Base-by-base conservation (phyloP, 371 early-diverging fungal species). In the Basidiobolus heterosporus region DNA sequence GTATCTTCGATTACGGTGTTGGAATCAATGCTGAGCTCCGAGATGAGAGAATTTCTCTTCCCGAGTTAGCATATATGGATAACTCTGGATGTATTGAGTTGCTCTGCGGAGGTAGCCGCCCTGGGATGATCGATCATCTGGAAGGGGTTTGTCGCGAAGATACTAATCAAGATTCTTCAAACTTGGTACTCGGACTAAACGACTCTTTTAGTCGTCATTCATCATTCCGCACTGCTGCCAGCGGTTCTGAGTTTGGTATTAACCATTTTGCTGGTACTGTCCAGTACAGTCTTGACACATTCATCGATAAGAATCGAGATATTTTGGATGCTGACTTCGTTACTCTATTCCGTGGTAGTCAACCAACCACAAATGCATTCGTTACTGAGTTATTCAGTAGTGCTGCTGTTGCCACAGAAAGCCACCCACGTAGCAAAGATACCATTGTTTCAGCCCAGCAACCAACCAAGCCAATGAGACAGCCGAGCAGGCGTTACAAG, bases 281-380 rank as follows among this genome's bases (percentile, higher is more conserved):
- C 18, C 67, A 64, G 8, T 95, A 95, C 60, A 71, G 74, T 24
- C 70, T 79, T 23, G 65, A 69, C 38, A 67, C 64, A 5, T 94
- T 92, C 61, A 72, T 73, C 22, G 70, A 77, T 22, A 56, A 63
- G 52, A 88, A 90, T 60, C 59, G 65, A 43, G 85, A 86, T 45
- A 58, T 69, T 21, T 62, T 88, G 38, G 67, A 76, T 18, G 70
- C 85, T n/a, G 91, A 93, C 58, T 86, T 91, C 61, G 72, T 89
- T 7, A 67, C 78, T 19, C 59, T 91, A 24, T 82, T 88, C 55
- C 64, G 77, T n/a, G 83, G 75, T 23, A 74, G 82, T 23, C 52
- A 57, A 15, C 61, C 56, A 44, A 75, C 69, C 2, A 75, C 67
- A 52, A 78, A 80, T 51, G 51, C 54, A 2, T 93, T 96, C 58